A percentile compares a stretch with the other conserved stretches of the same genome.
phyloP scores from a whole-genome alignment of 2,329 filamentous ascomycete genomes.

The Drechmeria coniospora region DNA sequence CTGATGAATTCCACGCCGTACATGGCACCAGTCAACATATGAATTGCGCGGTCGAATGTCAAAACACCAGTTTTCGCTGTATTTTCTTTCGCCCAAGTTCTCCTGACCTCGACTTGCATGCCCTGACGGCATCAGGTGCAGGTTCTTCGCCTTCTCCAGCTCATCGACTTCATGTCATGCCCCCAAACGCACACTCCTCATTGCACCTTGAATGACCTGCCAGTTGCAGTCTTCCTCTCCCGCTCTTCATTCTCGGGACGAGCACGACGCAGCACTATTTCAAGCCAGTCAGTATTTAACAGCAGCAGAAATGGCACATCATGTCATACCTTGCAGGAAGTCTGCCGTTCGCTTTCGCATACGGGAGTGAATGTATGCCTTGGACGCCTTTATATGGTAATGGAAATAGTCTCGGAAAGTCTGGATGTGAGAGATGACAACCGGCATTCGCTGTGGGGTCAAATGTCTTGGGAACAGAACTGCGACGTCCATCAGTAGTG shows the following conservation, averaged over 20 bases:
- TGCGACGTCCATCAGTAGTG: slow-evolving; percentile 21
- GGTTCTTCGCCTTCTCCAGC: too few species aligned
- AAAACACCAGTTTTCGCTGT: too few species aligned
- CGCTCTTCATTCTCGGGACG: slow-evolving; percentile 92
- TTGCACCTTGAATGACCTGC: slow-evolving; percentile 66
- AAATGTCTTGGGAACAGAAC: slow-evolving; percentile 94
- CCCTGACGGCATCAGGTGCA: too few species aligned
- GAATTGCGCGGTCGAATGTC: too few species aligned
- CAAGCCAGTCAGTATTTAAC: slow-evolving; percentile 10
- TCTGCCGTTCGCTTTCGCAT: slow-evolving; percentile 97
- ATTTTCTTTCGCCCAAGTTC: too few species aligned
- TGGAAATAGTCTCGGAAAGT: slow-evolving; percentile 99
- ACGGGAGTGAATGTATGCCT: slow-evolving; percentile 96
- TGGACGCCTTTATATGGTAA: slow-evolving; percentile 99
- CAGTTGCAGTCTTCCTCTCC: slow-evolving; percentile 95
- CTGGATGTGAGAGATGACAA: slow-evolving; percentile 97
- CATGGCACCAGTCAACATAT: too few species aligned
- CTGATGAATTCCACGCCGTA: too few species aligned
- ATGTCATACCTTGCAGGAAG: slow-evolving; percentile 76
- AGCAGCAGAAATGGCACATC: not conserved
- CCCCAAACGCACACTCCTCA: slow-evolving; percentile 5
- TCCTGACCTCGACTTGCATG: too few species aligned
- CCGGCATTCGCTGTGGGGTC: slow-evolving; percentile 74
- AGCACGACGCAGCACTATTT: slow-evolving; percentile 78
- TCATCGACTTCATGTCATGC: too few species aligned